Conservation (phyloP, 2,329 filamentous ascomycete species). For the Aspergillus neoniger region DNA sequence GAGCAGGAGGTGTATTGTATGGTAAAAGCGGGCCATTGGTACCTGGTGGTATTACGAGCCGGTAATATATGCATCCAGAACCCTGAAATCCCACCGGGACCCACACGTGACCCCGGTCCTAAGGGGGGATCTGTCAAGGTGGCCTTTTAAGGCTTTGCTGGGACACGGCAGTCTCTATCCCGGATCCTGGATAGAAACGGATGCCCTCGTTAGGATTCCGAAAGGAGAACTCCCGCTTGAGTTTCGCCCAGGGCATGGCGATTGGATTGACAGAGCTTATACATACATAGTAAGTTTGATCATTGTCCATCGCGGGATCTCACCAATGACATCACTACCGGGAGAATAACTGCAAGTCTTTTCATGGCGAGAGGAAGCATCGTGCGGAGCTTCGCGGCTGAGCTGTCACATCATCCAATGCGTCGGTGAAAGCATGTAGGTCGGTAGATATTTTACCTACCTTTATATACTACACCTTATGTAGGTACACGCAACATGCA, state of each 20-base stretch:
- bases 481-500: constrained; percentile 19
- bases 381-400: constrained; percentile 6
- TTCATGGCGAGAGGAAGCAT: not conserved
- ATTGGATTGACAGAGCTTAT: not conserved
- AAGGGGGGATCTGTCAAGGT: constrained; percentile 21
- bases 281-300: not conserved
- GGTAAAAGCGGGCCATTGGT: constrained; percentile 4
- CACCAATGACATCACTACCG: not conserved
- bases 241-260: not conserved
- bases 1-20: constrained; percentile 4
- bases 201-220: not conserved
- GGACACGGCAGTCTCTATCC: not conserved
- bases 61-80: constrained; percentile 21
- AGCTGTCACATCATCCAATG: constrained; percentile 7
- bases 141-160: constrained; percentile 17
- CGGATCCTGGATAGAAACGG: not conserved
- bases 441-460: not conserved
- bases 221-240: not conserved
- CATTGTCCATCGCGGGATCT: not conserved
- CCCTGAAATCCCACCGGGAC: constrained; percentile 16
- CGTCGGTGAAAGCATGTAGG: constrained; percentile 8
- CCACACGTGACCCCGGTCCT: constrained; percentile 20
- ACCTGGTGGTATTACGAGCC: constrained; percentile 12
- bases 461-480: not conserved
- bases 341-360: not conserved